These are phyloP conservation scores for Vitis hybrid DNA, from an alignment of 177 flowering plant genomes.

Conservation along the genomic window DNA sequence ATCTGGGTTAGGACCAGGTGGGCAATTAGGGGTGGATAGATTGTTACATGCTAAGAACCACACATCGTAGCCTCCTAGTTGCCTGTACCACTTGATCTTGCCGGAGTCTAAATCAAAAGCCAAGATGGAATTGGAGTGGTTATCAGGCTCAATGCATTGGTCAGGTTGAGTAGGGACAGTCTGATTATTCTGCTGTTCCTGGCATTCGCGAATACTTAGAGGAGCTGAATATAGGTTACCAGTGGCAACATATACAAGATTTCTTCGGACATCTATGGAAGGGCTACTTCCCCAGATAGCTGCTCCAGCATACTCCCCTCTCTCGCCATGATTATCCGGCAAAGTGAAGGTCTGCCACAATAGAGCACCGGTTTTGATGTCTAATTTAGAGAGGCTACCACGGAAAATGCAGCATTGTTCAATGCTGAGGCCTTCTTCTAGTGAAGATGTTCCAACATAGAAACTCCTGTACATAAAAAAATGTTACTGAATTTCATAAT, in stretches of 20 bases:
- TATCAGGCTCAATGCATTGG: constrained; percentile 23
- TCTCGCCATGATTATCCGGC: constrained; percentile 40
- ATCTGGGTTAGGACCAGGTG: constrained; percentile 16
- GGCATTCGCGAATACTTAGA: constrained; percentile 22
- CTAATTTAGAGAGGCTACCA: constrained; percentile 50
- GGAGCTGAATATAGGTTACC: constrained; percentile 55
- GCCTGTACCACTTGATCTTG: constrained; percentile 37
- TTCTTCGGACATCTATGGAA: constrained; percentile 30
- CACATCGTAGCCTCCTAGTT: constrained; percentile 50
- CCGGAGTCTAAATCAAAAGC: constrained; percentile 39
- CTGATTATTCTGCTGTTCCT: constrained; percentile 17
- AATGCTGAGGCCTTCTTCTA: constrained; percentile 29
- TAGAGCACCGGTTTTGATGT: constrained; percentile 32
- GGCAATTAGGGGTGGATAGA: constrained; percentile 29
- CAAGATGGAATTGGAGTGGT: constrained; percentile 31
- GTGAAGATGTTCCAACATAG: constrained; percentile 43
- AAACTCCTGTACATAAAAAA: constrained; percentile 4
- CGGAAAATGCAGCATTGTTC: constrained; percentile 52
- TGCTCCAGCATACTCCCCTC: constrained; percentile 47
- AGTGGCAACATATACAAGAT: constrained; percentile 40
- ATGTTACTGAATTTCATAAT: too few species aligned
- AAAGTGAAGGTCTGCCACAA: constrained; percentile 54
- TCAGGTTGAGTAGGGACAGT: constrained; percentile 13
- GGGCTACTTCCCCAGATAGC: constrained; percentile 70
- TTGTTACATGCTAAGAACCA: constrained; percentile 32